Evolutionary conservation across 2,329 filamentous ascomycete genomes (phyloP), one percentile per base, ranked within the genome.

Genomic region (Colletotrichum cordylinicola): DNA sequence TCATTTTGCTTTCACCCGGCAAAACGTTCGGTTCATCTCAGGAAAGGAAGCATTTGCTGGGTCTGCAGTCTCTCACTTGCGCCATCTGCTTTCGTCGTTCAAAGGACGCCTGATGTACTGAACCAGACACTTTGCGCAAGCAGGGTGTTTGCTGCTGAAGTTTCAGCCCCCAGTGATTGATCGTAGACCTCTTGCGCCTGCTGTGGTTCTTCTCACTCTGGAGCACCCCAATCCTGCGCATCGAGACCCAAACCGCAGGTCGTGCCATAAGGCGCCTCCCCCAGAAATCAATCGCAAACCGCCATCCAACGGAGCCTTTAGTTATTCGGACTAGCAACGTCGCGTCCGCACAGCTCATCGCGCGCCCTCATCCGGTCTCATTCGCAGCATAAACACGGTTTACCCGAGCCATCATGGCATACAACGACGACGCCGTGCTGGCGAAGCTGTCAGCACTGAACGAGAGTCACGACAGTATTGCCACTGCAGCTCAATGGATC

Each of bases 401-500:
- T 48, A 24, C 62, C 15, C 8, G n/a, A 39, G 61, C 24, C 79
- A 85, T 75, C 76, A 98, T 99, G 96, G 93, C 97, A 61, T 98
- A 98, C 87, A 97, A 94, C 79, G 96, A 98, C 86, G 97, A 99
- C 87, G 95, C 96, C 62, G 96, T 99, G 72, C 92, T 96, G 84
- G 95, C 96, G 70, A 98, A 98, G 88, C 93, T 99, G 70, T 98
- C 96, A 37, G 95, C 96, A 56, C 91, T 99, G 77, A 98, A 98
- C 85, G 98, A 99, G 86, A 98, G 96, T 13, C 96, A 99, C 84
- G 97, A 99, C 84, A 98, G 96, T 86, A 98, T 99, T 82, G 92
- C 98, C 77, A 96, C 95, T 43, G 96, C 98, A 77, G 96, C 97
- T 74, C 96, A 98, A 92, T 99, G 98, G 98, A 97, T 99, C 77